phyloP scores from a whole-genome alignment of 2,329 filamentous ascomycete genomes.

The Paramyrothecium roridum region DNA sequence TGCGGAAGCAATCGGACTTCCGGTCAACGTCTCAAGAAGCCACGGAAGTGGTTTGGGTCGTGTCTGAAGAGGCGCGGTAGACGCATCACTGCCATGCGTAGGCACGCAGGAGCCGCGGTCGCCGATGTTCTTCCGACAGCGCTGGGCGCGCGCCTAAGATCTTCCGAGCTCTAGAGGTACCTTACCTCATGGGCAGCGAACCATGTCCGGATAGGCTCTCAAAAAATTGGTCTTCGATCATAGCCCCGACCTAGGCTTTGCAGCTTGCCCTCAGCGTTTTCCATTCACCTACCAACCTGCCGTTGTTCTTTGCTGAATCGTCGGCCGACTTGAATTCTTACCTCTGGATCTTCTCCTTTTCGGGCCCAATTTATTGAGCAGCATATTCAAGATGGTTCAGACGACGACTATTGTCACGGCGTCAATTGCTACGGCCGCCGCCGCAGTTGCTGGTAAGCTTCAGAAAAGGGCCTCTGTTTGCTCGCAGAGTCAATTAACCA shows the following conservation, averaged over 20 bases:
- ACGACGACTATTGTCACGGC: slow-evolving; percentile 56
- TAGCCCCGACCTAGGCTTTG: neutral
- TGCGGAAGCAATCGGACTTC: too few relatives aligned
- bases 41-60: neutral
- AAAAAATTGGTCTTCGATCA: slow-evolving; percentile 2
- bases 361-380: too few relatives aligned
- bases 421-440: slow-evolving; percentile 58
- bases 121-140: slow-evolving; percentile 10
- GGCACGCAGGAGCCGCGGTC: neutral
- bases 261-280: neutral
- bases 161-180: slow-evolving; percentile 7
- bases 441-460: slow-evolving; percentile 54
- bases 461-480: neutral
- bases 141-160: slow-evolving; percentile 11
- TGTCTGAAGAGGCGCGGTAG: neutral
- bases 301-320: neutral
- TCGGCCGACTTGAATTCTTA: neutral
- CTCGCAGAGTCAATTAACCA: neutral
- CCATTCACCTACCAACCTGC: neutral
- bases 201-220: neutral
- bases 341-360: too few relatives aligned
- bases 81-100: neutral
- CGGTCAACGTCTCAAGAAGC: too few relatives aligned
- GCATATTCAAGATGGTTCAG: slow-evolving; percentile 37
- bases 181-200: neutral